Base-by-base conservation (phyloP, 352 stramenopile genomes). In the Globisporangium emineosum region DNA sequence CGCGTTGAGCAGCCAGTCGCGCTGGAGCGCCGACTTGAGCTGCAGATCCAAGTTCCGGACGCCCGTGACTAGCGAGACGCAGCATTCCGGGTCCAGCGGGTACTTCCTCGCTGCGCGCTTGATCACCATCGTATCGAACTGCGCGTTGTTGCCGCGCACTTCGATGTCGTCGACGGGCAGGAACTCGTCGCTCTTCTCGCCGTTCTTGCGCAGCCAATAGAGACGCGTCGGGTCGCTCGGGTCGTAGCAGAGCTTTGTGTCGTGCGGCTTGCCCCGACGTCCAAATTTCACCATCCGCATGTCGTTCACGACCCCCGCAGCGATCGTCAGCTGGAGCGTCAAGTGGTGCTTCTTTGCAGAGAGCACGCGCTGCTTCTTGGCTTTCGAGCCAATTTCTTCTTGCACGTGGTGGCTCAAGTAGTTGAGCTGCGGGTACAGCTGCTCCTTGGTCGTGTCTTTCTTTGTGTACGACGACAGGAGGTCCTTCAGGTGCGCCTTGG, bases 151-250 rank as follows among this genome's bases (percentile, higher is more conserved):
- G 52, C 30, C 40, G 19, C 79, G 70, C 45, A 90, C 65, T 23
- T 77, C 50, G 19, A 90, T 73, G 47, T 79, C 66, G 45, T 93
- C 79, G 2, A 90, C 73, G 1, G 64, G 49, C 30, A 94, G 64
- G 21, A 66, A 88, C 57, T 91, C 80, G 49, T 73, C 68, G 49
- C 82, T 92, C 37, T 73, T 70, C n/a, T 91, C 85, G 42, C 85
- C 85, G 54, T 86, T 82, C 72, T 94, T 94, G 47, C 78, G 81
- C 57, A 84, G 68, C 85, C 85, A 94, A 30, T 88, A 81, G 42
- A 94, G 70, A 43, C 83, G 73, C 57, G 83, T 83, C 23, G 85
- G 85, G 19, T 81, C 71, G 3, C 69, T 83, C 10, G 81, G 78
- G 60, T 92, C 80, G 66, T 90, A 94, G 43, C 77, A 67, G 30